Evolutionary conservation across 306 rosid species (phyloP), one percentile per base, ranked within the genome.

Genomic region (Dryas octopetala): DNA sequence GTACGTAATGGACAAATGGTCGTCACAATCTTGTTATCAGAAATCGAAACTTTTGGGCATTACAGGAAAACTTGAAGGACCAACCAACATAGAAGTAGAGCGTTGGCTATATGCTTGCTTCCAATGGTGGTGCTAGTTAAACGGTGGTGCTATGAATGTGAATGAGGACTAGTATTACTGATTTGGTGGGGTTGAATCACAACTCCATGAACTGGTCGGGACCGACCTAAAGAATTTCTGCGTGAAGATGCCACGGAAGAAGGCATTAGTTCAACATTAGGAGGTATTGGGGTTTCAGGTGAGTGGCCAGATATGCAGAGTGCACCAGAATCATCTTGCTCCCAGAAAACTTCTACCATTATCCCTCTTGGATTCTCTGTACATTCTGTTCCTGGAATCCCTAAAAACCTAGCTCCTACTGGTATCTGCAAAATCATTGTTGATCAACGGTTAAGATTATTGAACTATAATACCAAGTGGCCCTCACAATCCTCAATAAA

Each of bases 341-440:
- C 92, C 98, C 98, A 88, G 49, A 88, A 82, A 40, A 88, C 94
- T 85, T 91, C 90, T 68, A 91, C 96, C 97, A 91, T 90, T 14
- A 76, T 70, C 45, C 97, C 98, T 61, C 84, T 84, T 26, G 92
- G 92, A 70, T 76, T 78, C 68, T 89, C 94, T 7, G 68, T 74
- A 15, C 89, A 82, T 70, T 86, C 89, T 26, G 95, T 89, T 67
- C 96, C 91, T 48, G 97, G 96, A 80, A 91, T 88, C 57, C 91
- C 91, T 82, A 91, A 92, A 68, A 84, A 88, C 79, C 82, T 87
- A 54, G 96, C 93, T 82, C 94, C 98, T 0, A 82, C 62, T 2
- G 97, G 96, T 64, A 90, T 82, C 96, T 91, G 89, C 85, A 67
- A 19, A 26, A 52, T 72, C 75, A 74, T 66, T 41, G 70, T 16